phyloP scores from a whole-genome alignment of 768 basidiomycete genomes.

The Cyclocybe cylindracea region DNA sequence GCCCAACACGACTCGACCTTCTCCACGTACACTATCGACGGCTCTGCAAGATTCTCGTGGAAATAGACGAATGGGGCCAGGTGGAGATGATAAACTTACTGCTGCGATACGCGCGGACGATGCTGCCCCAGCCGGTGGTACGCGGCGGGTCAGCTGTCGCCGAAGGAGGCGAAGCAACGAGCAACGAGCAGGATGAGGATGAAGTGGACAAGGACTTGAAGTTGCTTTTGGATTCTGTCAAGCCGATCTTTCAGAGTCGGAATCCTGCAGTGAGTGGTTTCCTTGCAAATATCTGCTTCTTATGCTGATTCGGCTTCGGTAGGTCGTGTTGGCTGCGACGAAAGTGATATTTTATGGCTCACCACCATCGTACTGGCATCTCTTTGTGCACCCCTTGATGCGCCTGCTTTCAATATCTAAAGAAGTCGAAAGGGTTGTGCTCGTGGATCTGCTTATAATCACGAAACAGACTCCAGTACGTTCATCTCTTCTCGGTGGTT shows the following conservation, averaged over 20 bases:
- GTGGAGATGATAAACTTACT: conserved; percentile 77
- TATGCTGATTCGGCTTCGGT: neutral
- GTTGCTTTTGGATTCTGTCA: conserved; percentile 67
- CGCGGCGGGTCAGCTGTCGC: conserved; percentile 23
- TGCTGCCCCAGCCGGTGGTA: conserved; percentile 68
- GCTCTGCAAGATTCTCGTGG: conserved; percentile 79
- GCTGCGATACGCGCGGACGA: conserved; percentile 77
- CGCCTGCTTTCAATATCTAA: conserved; percentile 66
- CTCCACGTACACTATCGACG: conserved; percentile 88
- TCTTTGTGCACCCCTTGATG: conserved; percentile 72
- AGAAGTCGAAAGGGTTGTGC: conserved; percentile 76
- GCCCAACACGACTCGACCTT: conserved; percentile 83
- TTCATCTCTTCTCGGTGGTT: conserved; percentile 5
- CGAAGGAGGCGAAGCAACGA: conserved; percentile 10
- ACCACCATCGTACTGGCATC: conserved; percentile 52
- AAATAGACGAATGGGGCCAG: conserved; percentile 98
- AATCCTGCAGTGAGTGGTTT: conserved; percentile 78
- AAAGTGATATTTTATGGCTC: conserved; percentile 76
- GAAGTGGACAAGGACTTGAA: conserved; percentile 80
- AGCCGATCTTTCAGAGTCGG: conserved; percentile 80
- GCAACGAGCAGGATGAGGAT: conserved; percentile 28
- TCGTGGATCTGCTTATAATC: conserved; percentile 72
- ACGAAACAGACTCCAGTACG: conserved; percentile 68
- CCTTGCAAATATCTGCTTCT: neutral
- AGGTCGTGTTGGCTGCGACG: conserved; percentile 82